These are phyloP conservation scores for Chlorella sorokiniana DNA, from an alignment of 139 green algal genomes.

Conservation along the genomic window DNA sequence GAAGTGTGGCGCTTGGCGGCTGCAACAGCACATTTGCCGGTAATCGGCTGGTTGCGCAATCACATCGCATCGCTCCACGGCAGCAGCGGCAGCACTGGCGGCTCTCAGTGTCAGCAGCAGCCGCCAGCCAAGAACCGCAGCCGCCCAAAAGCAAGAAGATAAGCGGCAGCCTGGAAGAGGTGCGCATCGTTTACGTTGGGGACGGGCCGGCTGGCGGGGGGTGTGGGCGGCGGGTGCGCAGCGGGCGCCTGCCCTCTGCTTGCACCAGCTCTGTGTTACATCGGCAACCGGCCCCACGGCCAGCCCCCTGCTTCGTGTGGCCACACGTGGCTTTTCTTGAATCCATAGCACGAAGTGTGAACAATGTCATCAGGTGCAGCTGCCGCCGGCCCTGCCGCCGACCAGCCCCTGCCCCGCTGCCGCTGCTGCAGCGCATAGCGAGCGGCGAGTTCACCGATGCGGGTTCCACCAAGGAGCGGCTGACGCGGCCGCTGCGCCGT, in stretches of 20 bases:
- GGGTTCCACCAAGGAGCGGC: slow-evolving; percentile 79
- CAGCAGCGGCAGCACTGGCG: not conserved
- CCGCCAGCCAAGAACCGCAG: not conserved
- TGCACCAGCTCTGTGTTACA: too few relatives aligned
- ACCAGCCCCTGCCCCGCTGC: not conserved
- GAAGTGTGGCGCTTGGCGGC: slow-evolving; percentile 10
- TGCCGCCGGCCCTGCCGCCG: not conserved
- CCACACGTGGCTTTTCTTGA: too few relatives aligned
- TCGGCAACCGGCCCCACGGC: too few relatives aligned
- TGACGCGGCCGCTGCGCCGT: slow-evolving; percentile 73
- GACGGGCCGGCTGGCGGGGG: too few relatives aligned
- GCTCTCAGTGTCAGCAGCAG: slow-evolving; percentile 4
- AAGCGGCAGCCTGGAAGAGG: not conserved
- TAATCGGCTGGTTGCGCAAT: not conserved
- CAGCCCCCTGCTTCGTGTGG: too few relatives aligned
- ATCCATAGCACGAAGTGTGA: too few relatives aligned
- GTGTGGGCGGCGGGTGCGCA: not conserved
- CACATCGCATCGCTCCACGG: not conserved
- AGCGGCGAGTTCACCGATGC: slow-evolving; percentile 78
- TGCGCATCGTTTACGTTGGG: not conserved
- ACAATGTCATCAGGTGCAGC: not conserved
- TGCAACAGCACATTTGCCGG: slow-evolving; percentile 10
- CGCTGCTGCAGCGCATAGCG: slow-evolving; percentile 3
- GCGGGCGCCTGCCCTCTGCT: not conserved
- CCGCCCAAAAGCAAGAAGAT: not conserved